These are phyloP conservation scores for Tuber umbilicatum DNA, from an alignment of 495 filamentous ascomycete genomes.

Conservation along the genomic window DNA sequence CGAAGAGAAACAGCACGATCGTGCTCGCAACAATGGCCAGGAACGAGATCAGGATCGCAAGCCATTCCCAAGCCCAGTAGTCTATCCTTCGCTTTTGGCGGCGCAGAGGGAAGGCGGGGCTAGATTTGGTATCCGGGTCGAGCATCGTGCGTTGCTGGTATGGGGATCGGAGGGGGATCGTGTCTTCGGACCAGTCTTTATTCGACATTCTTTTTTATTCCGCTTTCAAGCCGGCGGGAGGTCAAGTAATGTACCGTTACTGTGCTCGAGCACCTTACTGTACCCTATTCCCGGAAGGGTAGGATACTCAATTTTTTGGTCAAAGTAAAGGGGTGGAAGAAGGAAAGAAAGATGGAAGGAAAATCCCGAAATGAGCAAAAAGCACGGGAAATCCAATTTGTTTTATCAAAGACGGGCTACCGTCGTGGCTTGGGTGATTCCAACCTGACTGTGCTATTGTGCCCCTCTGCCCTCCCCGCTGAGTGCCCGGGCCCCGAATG, in stretches of 20 bases:
- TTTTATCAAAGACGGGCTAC: background rate
- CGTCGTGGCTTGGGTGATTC: background rate
- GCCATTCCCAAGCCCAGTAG: constrained; percentile 33
- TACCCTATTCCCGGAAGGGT: background rate
- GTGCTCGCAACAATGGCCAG: constrained; percentile 16
- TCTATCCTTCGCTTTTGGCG: constrained; percentile 15
- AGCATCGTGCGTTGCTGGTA: background rate
- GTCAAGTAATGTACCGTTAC: background rate
- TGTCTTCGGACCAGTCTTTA: background rate
- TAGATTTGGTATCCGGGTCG: background rate
- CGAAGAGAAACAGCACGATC: constrained; percentile 13
- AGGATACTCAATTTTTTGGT: background rate
- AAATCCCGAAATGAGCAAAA: background rate
- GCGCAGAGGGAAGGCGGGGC: constrained; percentile 14
- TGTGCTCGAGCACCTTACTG: background rate
- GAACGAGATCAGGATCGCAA: constrained; percentile 22
- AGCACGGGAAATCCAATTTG: background rate
- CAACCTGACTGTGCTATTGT: background rate
- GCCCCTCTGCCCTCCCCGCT: background rate
- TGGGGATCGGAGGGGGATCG: background rate
- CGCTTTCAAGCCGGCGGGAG: background rate
- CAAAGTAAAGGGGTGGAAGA: background rate
- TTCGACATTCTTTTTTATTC: background rate
- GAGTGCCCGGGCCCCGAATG: background rate
- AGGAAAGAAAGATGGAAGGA: background rate